Evolutionary conservation across 2,329 filamentous ascomycete species (phyloP).

Genomic region (Periglandula ipomoeae): DNA sequence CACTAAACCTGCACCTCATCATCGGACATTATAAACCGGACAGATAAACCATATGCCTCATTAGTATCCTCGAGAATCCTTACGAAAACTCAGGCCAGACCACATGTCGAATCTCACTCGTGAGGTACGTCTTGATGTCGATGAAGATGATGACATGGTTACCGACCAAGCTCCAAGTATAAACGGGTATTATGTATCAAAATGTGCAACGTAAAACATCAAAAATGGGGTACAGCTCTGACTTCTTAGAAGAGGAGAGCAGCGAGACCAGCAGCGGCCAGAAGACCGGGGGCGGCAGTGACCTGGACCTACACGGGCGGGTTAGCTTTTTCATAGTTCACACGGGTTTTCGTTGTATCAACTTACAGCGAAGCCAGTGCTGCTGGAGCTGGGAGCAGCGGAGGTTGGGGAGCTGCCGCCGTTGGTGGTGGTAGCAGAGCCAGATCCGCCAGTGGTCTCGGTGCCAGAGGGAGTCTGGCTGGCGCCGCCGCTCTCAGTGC

Average conservation of each 20-base stretch:
- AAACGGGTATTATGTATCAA: conserved; percentile 34
- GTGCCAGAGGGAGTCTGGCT: conserved; percentile 10
- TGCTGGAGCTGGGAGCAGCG: conserved; percentile 9
- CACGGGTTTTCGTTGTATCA: no score
- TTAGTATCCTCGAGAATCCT: conserved; percentile 19
- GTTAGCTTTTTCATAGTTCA: not conserved
- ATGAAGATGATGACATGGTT: conserved; percentile 16
- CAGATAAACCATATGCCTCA: conserved; percentile 25
- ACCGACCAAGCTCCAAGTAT: conserved; percentile 17
- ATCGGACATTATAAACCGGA: conserved; percentile 25
- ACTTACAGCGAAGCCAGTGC: conserved; percentile 22
- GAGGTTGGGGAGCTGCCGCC: not conserved
- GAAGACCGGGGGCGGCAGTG: conserved; percentile 37
- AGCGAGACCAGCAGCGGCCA: conserved; percentile 41
- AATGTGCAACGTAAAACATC: conserved; percentile 27
- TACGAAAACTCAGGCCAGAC: conserved; percentile 19
- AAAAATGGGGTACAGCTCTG: conserved; percentile 11
- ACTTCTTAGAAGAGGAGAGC: conserved; percentile 36
- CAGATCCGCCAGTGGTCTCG: conserved; percentile 10
- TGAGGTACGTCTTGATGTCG: conserved; percentile 12
- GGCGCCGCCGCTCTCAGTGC: conserved; percentile 12
- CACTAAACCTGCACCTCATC: conserved; percentile 19
- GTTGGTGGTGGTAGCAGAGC: not conserved
- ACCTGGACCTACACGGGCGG: conserved; percentile 23
- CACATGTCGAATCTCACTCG: conserved; percentile 16